These are phyloP conservation scores for Acephala macrosclerotiorum DNA, from an alignment of 2,329 filamentous ascomycete genomes.

Conservation along the genomic window DNA sequence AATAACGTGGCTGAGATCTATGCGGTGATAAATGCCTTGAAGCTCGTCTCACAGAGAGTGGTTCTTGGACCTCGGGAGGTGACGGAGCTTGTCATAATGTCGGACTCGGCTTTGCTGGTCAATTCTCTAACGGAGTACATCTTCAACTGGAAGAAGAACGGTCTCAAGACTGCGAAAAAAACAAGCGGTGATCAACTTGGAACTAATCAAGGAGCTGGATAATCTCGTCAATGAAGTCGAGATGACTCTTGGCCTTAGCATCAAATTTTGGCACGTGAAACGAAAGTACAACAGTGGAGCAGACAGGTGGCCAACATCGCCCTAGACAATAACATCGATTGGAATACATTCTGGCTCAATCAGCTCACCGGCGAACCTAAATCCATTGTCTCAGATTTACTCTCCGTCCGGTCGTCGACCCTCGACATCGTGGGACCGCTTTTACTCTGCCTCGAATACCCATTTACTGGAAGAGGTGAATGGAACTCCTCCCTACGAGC, in stretches of 20 bases:
- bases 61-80: not conserved
- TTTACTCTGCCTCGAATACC: constrained; percentile 1
- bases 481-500: not conserved
- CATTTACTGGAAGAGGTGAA: not conserved
- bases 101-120: constrained; percentile 1
- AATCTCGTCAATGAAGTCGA: not conserved
- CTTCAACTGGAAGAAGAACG: constrained; percentile 3
- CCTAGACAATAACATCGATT: not conserved
- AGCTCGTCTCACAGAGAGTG: not conserved
- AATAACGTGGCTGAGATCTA: constrained; percentile 6
- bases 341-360: not conserved
- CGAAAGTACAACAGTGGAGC: not conserved
- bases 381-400: not conserved
- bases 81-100: constrained; percentile 1
- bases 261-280: constrained; percentile 11
- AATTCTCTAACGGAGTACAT: not conserved
- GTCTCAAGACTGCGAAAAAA: not conserved
- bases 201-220: constrained; percentile 7
- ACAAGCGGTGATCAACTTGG: not conserved
- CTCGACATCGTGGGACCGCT: not conserved
- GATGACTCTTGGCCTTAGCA: not conserved
- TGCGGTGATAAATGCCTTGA: not conserved
- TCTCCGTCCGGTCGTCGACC: not conserved
- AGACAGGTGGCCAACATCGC: not conserved
- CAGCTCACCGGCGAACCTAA: not conserved